A percentile compares a stretch with the other conserved stretches of the same genome.
Conservation (phyloP, 2,329 filamentous ascomycete genomes). For the Claviceps fusiformis region DNA sequence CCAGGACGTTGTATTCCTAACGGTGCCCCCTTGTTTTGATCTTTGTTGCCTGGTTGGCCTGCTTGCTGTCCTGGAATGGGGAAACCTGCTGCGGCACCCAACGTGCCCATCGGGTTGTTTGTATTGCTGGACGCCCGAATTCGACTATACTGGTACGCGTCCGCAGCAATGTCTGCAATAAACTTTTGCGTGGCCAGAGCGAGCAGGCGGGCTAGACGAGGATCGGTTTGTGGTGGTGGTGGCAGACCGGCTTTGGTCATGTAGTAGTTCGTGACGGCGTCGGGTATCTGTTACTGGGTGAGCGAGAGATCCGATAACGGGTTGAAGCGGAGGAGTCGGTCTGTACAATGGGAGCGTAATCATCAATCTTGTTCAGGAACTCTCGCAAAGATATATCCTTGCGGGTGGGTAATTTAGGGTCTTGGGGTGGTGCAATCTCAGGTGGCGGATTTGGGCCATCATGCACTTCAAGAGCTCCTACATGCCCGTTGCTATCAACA, state of each 20-base stretch:
- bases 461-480: slow-evolving; percentile 8
- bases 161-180: slow-evolving; percentile 90
- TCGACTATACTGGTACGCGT: slow-evolving; percentile 94
- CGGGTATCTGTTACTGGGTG: slow-evolving; percentile 59
- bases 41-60: slow-evolving; percentile 41
- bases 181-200: slow-evolving; percentile 98
- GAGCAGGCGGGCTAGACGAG: slow-evolving; percentile 79
- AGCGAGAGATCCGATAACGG: not conserved
- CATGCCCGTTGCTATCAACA: slow-evolving; percentile 5
- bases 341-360: slow-evolving; percentile 88
- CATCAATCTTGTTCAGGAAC: slow-evolving; percentile 92
- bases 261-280: slow-evolving; percentile 96
- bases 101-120: slow-evolving; percentile 82
- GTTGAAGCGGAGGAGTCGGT: not conserved
- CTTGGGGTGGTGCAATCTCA: slow-evolving; percentile 35
- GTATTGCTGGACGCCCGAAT: slow-evolving; percentile 80
- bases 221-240: slow-evolving; percentile 79
- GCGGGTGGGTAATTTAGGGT: slow-evolving; percentile 57
- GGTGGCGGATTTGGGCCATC: slow-evolving; percentile 16
- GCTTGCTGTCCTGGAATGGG: slow-evolving; percentile 49
- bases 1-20: slow-evolving; percentile 65
- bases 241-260: slow-evolving; percentile 91
- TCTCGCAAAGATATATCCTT: slow-evolving; percentile 90
- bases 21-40: slow-evolving; percentile 43
- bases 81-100: slow-evolving; percentile 63